Percentiles rank a stretch among this genome's conserved stretches.
Conservation (phyloP, 176 grass and related monocot species). For the Musa schizocarpa region DNA sequence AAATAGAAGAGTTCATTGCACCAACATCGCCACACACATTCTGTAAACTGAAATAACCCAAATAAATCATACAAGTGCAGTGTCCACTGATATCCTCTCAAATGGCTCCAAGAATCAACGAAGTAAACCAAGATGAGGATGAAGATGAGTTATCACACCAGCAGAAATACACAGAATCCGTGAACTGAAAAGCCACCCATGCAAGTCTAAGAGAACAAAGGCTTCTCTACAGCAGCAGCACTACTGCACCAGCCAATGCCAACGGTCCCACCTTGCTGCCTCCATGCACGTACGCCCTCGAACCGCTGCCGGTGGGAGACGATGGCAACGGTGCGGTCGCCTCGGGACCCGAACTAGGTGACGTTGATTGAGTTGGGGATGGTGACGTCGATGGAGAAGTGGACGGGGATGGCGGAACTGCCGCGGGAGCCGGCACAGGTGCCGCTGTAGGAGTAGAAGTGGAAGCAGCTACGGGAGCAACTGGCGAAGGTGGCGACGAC, state of each 20-base stretch:
- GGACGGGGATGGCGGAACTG: background rate
- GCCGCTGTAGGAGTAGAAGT: background rate
- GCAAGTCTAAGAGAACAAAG: background rate
- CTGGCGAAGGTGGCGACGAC: background rate
- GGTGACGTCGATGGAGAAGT: background rate
- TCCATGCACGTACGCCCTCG: background rate
- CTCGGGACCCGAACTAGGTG: background rate
- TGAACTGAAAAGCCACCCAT: background rate
- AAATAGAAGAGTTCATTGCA: no score
- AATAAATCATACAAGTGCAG: no score
- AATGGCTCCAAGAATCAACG: no score
- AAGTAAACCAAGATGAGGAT: no score
- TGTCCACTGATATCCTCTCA: no score
- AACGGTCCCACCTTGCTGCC: background rate
- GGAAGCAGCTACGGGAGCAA: background rate
- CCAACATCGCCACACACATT: no score
- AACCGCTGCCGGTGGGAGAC: background rate
- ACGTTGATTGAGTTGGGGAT: background rate
- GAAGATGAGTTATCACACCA: background rate
- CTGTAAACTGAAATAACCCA: no score
- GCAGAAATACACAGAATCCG: background rate
- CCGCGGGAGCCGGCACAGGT: background rate
- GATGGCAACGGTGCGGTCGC: background rate
- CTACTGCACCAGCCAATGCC: background rate
- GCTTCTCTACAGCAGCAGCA: background rate